phyloP scores from a whole-genome alignment of 148 eudicot species.

The Vaccinium macrocarpon region DNA sequence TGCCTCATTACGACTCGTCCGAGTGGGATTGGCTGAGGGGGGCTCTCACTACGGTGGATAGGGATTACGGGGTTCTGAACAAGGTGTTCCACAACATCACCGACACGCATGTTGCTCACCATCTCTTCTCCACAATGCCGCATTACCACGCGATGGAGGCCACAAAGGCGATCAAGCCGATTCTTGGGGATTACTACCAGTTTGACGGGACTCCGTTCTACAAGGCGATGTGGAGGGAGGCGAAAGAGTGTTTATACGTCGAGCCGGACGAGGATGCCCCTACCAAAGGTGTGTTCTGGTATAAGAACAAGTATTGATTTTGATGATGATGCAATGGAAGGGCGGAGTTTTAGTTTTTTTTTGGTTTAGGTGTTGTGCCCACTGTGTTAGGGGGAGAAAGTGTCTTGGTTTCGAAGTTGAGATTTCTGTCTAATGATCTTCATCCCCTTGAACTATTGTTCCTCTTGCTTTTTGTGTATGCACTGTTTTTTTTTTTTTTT shows the following conservation, averaged over 20 bases:
- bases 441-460: too few relatives aligned
- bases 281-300: conserved; percentile 34
- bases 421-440: too few relatives aligned
- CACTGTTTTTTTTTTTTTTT: neutral
- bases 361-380: neutral
- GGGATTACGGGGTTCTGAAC: conserved; percentile 55
- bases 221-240: conserved; percentile 60
- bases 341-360: too few relatives aligned
- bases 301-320: conserved; percentile 26
- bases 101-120: conserved; percentile 58
- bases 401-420: too few relatives aligned
- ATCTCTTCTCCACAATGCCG: conserved; percentile 56
- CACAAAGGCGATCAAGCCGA: conserved; percentile 50
- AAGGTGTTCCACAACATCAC: conserved; percentile 59
- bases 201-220: conserved; percentile 43
- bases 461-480: neutral
- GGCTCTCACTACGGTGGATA: conserved; percentile 50
- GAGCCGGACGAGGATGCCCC: conserved; percentile 39
- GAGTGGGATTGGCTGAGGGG: conserved; percentile 69
- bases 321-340: neutral
- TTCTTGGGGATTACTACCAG: conserved; percentile 51
- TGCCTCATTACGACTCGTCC: conserved; percentile 53
- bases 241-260: conserved; percentile 50
- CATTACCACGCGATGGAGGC: conserved; percentile 66
- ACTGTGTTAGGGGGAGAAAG: neutral